Evolutionary conservation across 2,329 filamentous ascomycete species (phyloP), one percentile per base, ranked within the genome.

Genomic region (Rhexocercosporidium sp.): DNA sequence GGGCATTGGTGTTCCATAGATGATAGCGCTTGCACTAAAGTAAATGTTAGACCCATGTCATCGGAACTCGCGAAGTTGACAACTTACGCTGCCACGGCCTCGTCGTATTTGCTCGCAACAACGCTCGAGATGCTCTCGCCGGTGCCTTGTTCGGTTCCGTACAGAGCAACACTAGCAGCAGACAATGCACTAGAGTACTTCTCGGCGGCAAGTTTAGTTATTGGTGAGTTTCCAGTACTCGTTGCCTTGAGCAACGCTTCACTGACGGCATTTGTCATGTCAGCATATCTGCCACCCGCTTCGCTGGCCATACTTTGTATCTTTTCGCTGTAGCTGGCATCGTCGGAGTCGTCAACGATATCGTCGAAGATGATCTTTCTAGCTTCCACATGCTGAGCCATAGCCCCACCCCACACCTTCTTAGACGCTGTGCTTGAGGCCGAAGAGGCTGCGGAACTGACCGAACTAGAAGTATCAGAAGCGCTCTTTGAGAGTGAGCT

Each of bases 1-100:
- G 9, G 92, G 90, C 72, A 90, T 85, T 1, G 90, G 86, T 11
- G 89, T 90, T 29, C 91, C 91, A 49, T 87, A 89, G 49, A 93
- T 85, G 20, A 82, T 83, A 66, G 85, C 81, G 18, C 85, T 88
- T 22, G 86, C 87, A 64, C 70, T 72, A 66, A 31, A 46, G 41
- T 44, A 27, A 20, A 14, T 57, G 65, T 74, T 60, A 66, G 62
- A 39, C n/a, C 14, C 53, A 51, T 31, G 14, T n/a, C 37, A 47
- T 62, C 78, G 46, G 66, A 53, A 9, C 5, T 56, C 64, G 47
- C 59, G 39, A 27, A 18, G 3, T 29, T 41, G 22, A 37, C 3
- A 53, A 75, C 83, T 80, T 81, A 85, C 79, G 86, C 86, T 66
- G 84, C 82, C 65, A 89, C 84, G 62, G 87, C 87, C 67, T 85